Percentiles rank a stretch among this genome's conserved stretches.
Conservation (phyloP, 1,139 yeast genomes). For the Sugiyamaella sp. region DNA sequence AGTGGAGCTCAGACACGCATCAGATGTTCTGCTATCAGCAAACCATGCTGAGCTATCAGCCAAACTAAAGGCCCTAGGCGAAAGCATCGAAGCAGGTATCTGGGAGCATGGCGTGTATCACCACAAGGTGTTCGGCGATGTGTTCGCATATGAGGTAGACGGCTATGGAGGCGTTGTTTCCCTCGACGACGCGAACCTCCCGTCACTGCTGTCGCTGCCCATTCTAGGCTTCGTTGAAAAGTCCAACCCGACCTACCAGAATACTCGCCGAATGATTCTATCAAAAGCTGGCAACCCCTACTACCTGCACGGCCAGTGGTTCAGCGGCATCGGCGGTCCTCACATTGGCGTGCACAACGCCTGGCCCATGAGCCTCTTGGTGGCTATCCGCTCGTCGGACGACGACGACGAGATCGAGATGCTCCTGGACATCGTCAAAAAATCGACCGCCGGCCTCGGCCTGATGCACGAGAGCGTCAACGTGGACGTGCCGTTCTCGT, state of each 20-base stretch:
- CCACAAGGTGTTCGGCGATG: constrained; percentile 72
- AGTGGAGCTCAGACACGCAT: constrained; percentile 57
- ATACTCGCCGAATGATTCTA: constrained; percentile 77
- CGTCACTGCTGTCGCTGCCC: constrained; percentile 79
- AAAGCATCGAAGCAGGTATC: constrained; percentile 57
- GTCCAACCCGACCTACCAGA: constrained; percentile 65
- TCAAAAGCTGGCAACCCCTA: constrained; percentile 77
- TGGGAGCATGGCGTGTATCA: constrained; percentile 62
- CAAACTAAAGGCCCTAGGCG: constrained; percentile 46
- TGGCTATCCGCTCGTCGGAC: constrained; percentile 72
- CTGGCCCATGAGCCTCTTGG: constrained; percentile 87
- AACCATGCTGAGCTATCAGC: constrained; percentile 35
- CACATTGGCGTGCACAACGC: constrained; percentile 80
- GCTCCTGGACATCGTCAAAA: constrained; percentile 56
- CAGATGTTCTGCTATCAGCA: constrained; percentile 32
- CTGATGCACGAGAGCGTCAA: constrained; percentile 82
- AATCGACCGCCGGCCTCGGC: constrained; percentile 72
- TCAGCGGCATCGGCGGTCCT: constrained; percentile 88
- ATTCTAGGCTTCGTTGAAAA: constrained; percentile 66
- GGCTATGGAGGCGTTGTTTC: constrained; percentile 75
- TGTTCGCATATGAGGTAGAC: constrained; percentile 86
- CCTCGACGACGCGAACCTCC: constrained; percentile 93
- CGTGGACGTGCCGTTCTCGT: constrained; percentile 53
- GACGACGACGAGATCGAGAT: constrained; percentile 66
- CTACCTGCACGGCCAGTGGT: constrained; percentile 60